Percentiles rank a stretch among this genome's conserved stretches.
These are phyloP conservation scores for Mucor indicus DNA, from an alignment of 371 early-diverging fungal genomes.

Conservation along the genomic window DNA sequence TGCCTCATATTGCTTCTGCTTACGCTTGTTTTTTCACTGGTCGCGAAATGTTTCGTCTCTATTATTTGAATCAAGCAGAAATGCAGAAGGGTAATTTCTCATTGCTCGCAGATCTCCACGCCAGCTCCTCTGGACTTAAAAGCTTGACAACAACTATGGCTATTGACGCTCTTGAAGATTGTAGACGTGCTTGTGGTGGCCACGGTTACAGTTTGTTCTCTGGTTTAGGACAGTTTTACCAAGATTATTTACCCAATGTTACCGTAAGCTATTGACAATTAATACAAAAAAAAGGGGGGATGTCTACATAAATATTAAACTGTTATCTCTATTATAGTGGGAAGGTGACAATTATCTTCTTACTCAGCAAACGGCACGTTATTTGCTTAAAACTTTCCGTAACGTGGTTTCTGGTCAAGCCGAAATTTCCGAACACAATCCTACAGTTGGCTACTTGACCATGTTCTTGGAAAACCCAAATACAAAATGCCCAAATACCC, in stretches of 20 bases:
- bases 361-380: constrained; percentile 73
- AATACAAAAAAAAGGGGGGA: neutral
- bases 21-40: constrained; percentile 76
- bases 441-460: constrained; percentile 48
- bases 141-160: constrained; percentile 73
- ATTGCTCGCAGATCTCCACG: constrained; percentile 79
- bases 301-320: neutral
- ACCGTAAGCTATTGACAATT: constrained; percentile 31
- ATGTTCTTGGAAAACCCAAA: constrained; percentile 49
- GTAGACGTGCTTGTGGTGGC: constrained; percentile 76
- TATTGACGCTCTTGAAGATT: constrained; percentile 74
- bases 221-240: constrained; percentile 71
- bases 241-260: constrained; percentile 58
- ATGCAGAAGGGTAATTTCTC: constrained; percentile 53
- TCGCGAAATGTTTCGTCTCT: constrained; percentile 58
- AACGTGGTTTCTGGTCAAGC: constrained; percentile 51
- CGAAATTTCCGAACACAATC: constrained; percentile 46
- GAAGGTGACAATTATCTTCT: constrained; percentile 80
- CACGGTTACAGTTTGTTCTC: constrained; percentile 79
- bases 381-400: constrained; percentile 59
- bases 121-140: constrained; percentile 82
- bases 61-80: constrained; percentile 53
- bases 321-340: constrained; percentile 27
- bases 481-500: constrained; percentile 48
- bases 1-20: constrained; percentile 68